These are phyloP conservation scores for Knufia fluminis DNA, from an alignment of 2,329 filamentous ascomycete species.

Conservation along the genomic window DNA sequence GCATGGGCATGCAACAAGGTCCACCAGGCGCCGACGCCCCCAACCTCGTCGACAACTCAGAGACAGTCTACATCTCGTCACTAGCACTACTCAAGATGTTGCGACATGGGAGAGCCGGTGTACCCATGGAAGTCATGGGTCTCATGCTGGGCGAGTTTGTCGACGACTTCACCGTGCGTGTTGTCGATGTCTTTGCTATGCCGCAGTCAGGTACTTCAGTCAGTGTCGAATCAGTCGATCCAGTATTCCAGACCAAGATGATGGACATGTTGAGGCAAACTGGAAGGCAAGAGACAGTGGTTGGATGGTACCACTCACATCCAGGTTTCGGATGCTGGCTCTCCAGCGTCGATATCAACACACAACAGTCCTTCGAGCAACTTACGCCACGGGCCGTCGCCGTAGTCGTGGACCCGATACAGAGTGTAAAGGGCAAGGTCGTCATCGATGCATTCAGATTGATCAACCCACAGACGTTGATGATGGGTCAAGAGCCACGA, in stretches of 20 bases:
- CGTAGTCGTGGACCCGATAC: conserved; percentile 95
- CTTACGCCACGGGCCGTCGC: conserved; percentile 92
- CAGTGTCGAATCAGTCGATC: conserved; percentile 95
- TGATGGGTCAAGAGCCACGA: conserved; percentile 94
- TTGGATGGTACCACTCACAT: conserved; percentile 99
- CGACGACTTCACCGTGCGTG: conserved; percentile 95
- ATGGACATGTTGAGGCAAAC: conserved; percentile 99
- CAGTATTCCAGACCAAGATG: conserved; percentile 99
- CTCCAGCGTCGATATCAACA: conserved; percentile 98
- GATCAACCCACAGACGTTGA: conserved; percentile 94
- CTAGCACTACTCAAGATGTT: conserved; percentile 97
- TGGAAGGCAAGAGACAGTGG: conserved; percentile 89
- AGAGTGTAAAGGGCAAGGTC: conserved; percentile 98
- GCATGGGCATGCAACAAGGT: conserved; percentile 39
- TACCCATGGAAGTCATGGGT: conserved; percentile 99
- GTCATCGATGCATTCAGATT: conserved; percentile 98
- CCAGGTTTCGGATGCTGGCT: conserved; percentile 99
- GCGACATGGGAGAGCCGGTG: conserved; percentile 89
- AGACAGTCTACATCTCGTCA: conserved; percentile 98
- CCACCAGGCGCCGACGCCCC: conserved; percentile 47
- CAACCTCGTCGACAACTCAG: conserved; percentile 94
- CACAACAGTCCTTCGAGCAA: conserved; percentile 99
- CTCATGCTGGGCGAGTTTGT: conserved; percentile 98
- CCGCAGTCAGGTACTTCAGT: conserved; percentile 97
- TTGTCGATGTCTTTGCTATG: conserved; percentile 99